Evolutionary conservation across 306 rosid genomes (phyloP), one percentile per base, ranked within the genome.

Genomic region (Castanopsis chinensis): DNA sequence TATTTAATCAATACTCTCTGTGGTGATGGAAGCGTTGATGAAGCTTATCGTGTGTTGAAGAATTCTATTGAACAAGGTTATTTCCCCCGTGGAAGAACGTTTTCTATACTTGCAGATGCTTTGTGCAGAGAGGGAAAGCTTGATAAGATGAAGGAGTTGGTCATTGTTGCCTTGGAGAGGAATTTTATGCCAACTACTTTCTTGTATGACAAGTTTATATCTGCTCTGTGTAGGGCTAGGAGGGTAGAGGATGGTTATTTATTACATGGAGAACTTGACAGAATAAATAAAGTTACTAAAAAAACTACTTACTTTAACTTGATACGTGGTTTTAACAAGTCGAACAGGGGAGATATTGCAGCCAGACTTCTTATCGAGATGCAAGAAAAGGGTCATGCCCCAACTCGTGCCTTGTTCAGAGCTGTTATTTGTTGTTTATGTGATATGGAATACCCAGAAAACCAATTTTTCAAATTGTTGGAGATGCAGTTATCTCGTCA

Each of bases 361-460:
- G 93, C 95, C 21, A 88, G 84, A 63, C 93, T 94, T 83, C 92
- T 94, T 28, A 67, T 90, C 76, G 97, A 94, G 83, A 91, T 94
- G 97, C 86, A 85, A 74, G 89, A 68, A 75, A 91, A 82, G 72
- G 93, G 92, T 75, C 58, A 86, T 87, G 49, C 1, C 43, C 81
- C 85, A 8, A 72, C 61, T 15, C 82, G 75, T 9, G 19, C 57
- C 12, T 18, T 86, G 65, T 82, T 58, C 75, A 84, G 85, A 80
- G 71, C 59, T 76, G 97, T 92, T 82, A 25, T 94, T 80, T 21
- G 56, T 32, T 59, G 84, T 83, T 73, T 94, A 52, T 83, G 80
- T 83, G 59, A 65, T 35, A 90, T 82, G 92, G 88, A 85, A 55
- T 88, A 88, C 84, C 56, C 91, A 69, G 90, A 84, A 65, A 9